These are phyloP conservation scores for Tulasnella sp. DNA, from an alignment of 768 basidiomycete species.

Conservation along the genomic window DNA sequence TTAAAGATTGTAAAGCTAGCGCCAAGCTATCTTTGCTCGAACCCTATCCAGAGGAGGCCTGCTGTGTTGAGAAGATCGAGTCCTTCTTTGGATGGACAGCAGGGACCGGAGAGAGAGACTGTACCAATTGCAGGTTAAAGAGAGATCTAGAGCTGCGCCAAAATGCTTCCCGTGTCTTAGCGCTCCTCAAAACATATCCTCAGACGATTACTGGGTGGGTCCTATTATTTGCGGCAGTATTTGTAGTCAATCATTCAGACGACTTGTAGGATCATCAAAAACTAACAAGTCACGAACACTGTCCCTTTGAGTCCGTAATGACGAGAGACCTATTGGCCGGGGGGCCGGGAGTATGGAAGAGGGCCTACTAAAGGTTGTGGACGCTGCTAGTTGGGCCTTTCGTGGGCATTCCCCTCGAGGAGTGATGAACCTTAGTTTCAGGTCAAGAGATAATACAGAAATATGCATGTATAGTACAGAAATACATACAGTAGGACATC, in stretches of 20 bases:
- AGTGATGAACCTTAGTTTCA: no score
- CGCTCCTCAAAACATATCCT: background rate
- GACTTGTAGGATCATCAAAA: background rate
- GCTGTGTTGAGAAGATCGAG: background rate
- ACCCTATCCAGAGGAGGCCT: background rate
- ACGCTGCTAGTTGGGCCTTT: no score
- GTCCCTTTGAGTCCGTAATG: no score
- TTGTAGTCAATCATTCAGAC: background rate
- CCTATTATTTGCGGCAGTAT: background rate
- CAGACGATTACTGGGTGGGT: background rate
- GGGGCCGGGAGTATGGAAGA: no score
- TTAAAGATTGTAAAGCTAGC: background rate
- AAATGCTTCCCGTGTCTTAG: background rate
- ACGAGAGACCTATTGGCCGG: no score
- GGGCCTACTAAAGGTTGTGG: no score
- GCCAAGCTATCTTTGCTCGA: background rate
- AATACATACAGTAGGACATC: background rate
- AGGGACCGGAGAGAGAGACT: background rate
- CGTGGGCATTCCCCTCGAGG: no score
- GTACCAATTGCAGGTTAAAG: background rate
- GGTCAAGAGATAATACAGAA: background rate
- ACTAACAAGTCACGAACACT: background rate
- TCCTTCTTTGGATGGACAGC: slow-evolving; percentile 1
- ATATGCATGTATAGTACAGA: background rate
- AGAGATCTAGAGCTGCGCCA: background rate